These are phyloP conservation scores for Buxus sempervirens DNA, from an alignment of 164 flowering plant genomes.

Conservation along the genomic window DNA sequence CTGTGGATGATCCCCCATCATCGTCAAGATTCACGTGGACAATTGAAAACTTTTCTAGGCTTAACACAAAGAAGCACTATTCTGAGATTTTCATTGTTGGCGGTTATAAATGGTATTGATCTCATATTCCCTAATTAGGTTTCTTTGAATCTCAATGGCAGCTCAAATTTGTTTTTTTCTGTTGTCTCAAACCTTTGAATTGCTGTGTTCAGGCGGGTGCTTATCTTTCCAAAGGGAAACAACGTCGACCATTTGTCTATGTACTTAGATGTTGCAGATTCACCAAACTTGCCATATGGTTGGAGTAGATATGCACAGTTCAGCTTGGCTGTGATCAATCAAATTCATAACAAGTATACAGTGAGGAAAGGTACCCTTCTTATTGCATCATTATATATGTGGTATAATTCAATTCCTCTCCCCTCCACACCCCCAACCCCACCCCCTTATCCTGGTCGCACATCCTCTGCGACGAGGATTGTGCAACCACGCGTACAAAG, in stretches of 20 bases:
- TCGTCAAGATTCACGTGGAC: conserved; percentile 67
- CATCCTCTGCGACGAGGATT: too few relatives aligned
- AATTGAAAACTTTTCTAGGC: conserved; percentile 56
- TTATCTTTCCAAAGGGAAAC: conserved; percentile 67
- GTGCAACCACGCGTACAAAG: too few relatives aligned
- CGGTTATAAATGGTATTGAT: conserved; percentile 60
- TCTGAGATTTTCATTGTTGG: conserved; percentile 60
- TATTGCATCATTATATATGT: neutral
- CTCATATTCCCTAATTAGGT: neutral
- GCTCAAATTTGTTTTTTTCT: neutral
- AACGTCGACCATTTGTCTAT: conserved; percentile 59
- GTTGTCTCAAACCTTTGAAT: conserved; percentile 4
- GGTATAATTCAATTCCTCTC: neutral
- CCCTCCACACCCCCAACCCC: too few relatives aligned
- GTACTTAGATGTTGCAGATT: conserved; percentile 71
- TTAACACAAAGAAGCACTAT: conserved; percentile 52
- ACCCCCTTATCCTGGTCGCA: too few relatives aligned
- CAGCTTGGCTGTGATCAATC: conserved; percentile 53
- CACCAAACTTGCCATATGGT: conserved; percentile 50
- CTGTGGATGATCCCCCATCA: conserved; percentile 51
- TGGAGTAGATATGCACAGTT: conserved; percentile 70
- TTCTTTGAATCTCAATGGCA: neutral
- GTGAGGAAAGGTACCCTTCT: conserved; percentile 45
- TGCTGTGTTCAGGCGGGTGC: conserved; percentile 46
- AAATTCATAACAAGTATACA: conserved; percentile 41